A percentile compares a stretch with the other conserved stretches of the same genome.
Evolutionary conservation across 495 filamentous ascomycete species (phyloP).

Genomic region (Penicillium bialowiezense): DNA sequence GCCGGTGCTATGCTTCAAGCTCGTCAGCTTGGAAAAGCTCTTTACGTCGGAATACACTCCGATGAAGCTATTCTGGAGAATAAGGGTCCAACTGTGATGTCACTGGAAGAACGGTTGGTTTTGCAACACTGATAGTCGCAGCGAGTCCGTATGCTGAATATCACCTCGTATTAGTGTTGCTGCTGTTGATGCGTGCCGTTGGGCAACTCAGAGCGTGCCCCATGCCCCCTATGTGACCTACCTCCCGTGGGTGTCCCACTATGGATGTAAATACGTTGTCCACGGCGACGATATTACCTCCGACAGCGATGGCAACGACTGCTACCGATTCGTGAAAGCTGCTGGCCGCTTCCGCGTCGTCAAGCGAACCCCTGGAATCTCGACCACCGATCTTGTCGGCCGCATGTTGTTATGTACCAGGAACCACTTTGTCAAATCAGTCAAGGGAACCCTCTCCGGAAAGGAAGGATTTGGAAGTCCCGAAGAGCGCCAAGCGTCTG

Average conservation of each 20-base stretch:
- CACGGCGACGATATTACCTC: constrained; percentile 91
- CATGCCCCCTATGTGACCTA: constrained; percentile 93
- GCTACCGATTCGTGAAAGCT: constrained; percentile 93
- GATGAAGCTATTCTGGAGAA: constrained; percentile 93
- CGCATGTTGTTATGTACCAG: constrained; percentile 93
- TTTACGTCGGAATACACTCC: constrained; percentile 89
- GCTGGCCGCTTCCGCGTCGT: constrained; percentile 91
- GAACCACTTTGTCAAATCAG: constrained; percentile 79
- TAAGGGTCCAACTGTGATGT: constrained; percentile 98
- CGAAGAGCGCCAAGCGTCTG: constrained; percentile 60
- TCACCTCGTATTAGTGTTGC: constrained; percentile 50
- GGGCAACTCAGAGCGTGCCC: constrained; percentile 80
- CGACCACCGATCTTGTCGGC: constrained; percentile 94
- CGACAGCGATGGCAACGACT: constrained; percentile 82
- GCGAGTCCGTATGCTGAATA: constrained; percentile 20
- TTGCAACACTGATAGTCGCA: too few relatives aligned
- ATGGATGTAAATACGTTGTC: constrained; percentile 88
- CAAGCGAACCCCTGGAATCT: constrained; percentile 93
- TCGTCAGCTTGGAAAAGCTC: constrained; percentile 76
- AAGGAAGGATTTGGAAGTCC: constrained; percentile 66
- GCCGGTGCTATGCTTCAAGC: constrained; percentile 96
- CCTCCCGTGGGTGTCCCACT: constrained; percentile 89
- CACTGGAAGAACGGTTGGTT: constrained; percentile 73
- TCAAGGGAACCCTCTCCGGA: constrained; percentile 64
- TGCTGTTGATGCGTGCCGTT: constrained; percentile 91